Percentiles rank a stretch among this genome's conserved stretches.
These are phyloP conservation scores for Tubosaeta brunneosetosa DNA, from an alignment of 768 basidiomycete genomes.

Conservation along the genomic window DNA sequence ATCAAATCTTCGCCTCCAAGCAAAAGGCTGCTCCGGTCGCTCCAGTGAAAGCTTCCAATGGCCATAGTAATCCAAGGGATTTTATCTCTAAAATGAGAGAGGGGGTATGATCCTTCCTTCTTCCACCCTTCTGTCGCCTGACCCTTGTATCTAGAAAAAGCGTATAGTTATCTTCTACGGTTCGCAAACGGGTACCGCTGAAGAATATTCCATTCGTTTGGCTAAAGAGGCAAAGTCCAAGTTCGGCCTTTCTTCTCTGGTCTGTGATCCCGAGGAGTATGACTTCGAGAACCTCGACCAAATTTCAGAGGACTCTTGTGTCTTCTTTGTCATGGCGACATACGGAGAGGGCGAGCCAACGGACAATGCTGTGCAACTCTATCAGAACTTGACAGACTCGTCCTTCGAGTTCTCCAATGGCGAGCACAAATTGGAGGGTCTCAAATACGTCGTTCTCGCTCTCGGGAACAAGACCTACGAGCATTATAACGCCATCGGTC, in stretches of 20 bases:
- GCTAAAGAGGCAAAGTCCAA: constrained; percentile 98
- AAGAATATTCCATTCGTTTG: constrained; percentile 95
- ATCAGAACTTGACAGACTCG: constrained; percentile 86
- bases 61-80: constrained; percentile 84
- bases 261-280: constrained; percentile 98
- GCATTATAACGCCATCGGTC: constrained; percentile 90
- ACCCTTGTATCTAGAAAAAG: constrained; percentile 66
- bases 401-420: constrained; percentile 86
- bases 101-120: constrained; percentile 52
- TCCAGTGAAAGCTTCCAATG: constrained; percentile 48
- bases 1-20: constrained; percentile 69
- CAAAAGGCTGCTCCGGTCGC: constrained; percentile 50
- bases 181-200: constrained; percentile 97
- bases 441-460: constrained; percentile 94
- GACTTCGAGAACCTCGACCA: constrained; percentile 96
- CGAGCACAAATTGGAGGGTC: constrained; percentile 65
- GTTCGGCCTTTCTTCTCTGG: constrained; percentile 91
- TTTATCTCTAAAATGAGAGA: constrained; percentile 94
- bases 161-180: constrained; percentile 97
- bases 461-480: constrained; percentile 94
- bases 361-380: constrained; percentile 92
- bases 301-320: constrained; percentile 80
- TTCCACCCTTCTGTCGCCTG: constrained; percentile 3
- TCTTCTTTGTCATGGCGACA: constrained; percentile 95
- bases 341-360: constrained; percentile 99